Percentiles rank a stretch among this genome's conserved stretches.
phyloP scores from a whole-genome alignment of 192 early-diverging fungal genomes.

The Chytriomyces sp. region DNA sequence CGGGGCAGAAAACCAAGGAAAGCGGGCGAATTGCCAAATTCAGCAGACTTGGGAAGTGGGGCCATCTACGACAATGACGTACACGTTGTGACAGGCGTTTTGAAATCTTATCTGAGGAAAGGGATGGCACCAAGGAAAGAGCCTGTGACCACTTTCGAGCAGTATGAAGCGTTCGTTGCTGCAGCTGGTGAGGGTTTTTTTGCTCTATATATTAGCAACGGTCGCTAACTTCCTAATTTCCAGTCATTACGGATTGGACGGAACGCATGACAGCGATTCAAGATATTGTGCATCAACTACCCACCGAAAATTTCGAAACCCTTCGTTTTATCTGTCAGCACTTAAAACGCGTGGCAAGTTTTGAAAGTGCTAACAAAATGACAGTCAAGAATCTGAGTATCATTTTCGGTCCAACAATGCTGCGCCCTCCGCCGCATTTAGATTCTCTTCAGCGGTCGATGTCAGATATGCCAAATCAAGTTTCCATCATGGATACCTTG shows the following conservation, averaged over 20 bases:
- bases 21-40: neutral
- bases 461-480: conserved; percentile 51
- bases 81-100: conserved; percentile 58
- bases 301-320: conserved; percentile 49
- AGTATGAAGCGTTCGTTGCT: conserved; percentile 56
- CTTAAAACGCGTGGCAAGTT: conserved; percentile 61
- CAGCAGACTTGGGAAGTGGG: conserved; percentile 22
- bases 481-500: conserved; percentile 50
- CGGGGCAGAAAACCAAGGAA: conserved; percentile 1
- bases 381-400: conserved; percentile 88
- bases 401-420: conserved; percentile 90
- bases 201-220: neutral
- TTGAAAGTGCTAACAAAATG: conserved; percentile 82
- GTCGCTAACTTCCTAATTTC: conserved; percentile 8
- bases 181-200: conserved; percentile 51
- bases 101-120: conserved; percentile 55
- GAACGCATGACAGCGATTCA: conserved; percentile 58
- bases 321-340: conserved; percentile 60
- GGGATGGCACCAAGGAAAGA: conserved; percentile 52
- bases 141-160: conserved; percentile 49
- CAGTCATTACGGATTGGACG: conserved; percentile 57
- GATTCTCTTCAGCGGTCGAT: conserved; percentile 42
- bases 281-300: conserved; percentile 58
- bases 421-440: conserved; percentile 43
- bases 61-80: conserved; percentile 62